Evolutionary conservation across 108 stramenopile genomes (phyloP).

Genomic region (Parmales sp.): DNA sequence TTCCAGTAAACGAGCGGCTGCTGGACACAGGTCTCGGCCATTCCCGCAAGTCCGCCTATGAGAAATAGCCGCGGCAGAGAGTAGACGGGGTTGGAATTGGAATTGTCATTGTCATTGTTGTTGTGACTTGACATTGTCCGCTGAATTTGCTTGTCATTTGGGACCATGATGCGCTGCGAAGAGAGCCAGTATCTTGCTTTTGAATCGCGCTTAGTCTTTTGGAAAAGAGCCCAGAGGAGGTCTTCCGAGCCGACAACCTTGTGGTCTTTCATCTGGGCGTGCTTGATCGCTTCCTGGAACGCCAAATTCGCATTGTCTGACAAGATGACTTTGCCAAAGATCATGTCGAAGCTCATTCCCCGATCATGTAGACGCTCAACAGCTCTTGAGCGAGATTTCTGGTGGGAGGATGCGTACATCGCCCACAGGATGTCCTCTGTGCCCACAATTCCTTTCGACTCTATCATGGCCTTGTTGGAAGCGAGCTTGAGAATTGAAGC

Average conservation of each 20-base stretch:
- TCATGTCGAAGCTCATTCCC: not conserved
- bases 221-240: slow-evolving; percentile 12
- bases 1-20: slow-evolving; percentile 15
- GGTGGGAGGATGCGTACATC: not conserved
- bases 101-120: not conserved
- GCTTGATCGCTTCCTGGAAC: not conserved
- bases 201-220: slow-evolving; percentile 11
- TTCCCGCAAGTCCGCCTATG: slow-evolving; percentile 4
- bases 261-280: slow-evolving; percentile 8
- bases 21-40: slow-evolving; percentile 5
- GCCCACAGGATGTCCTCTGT: slow-evolving; percentile 15
- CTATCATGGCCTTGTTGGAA: not conserved
- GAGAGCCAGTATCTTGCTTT: slow-evolving; percentile 6
- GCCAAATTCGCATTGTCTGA: slow-evolving; percentile 9
- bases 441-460: slow-evolving; percentile 8
- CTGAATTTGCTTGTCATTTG: not conserved
- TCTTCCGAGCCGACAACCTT: slow-evolving; percentile 3
- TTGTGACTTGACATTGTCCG: not conserved
- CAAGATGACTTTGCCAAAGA: not conserved
- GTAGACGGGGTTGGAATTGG: not conserved
- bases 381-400: not conserved
- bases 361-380: slow-evolving; percentile 7
- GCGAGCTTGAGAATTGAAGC: slow-evolving; percentile 9
- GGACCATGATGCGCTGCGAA: slow-evolving; percentile 1
- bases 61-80: not conserved